These are phyloP conservation scores for Stagonosporopsis tanaceti DNA, from an alignment of 2,329 filamentous ascomycete species.

Conservation along the genomic window DNA sequence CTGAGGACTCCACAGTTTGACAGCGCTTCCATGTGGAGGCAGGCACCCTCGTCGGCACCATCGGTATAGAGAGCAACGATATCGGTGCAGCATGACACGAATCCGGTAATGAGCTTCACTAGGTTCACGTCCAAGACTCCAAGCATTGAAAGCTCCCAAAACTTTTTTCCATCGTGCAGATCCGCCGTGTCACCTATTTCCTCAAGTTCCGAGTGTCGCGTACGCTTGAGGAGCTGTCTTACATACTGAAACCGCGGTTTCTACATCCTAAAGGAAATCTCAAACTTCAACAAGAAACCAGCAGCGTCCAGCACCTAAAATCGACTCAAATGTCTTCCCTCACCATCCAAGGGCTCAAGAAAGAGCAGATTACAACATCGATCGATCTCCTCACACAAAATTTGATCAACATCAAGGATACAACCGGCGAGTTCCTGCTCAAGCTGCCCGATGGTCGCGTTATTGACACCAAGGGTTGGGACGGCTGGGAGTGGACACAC, in stretches of 20 bases:
- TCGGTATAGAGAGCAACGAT: conserved; percentile 30
- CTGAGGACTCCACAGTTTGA: conserved; percentile 28
- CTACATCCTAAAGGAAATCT: background rate
- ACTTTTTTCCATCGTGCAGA: conserved; percentile 18
- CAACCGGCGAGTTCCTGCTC: conserved; percentile 76
- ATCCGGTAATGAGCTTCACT: conserved; percentile 20
- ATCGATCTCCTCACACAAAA: conserved; percentile 75
- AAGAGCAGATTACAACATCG: conserved; percentile 58
- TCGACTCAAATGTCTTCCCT: conserved; percentile 50
- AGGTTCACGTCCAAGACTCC: background rate
- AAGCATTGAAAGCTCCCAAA: conserved; percentile 23
- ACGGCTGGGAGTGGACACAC: conserved; percentile 85
- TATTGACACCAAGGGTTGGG: conserved; percentile 86
- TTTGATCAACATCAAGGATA: conserved; percentile 79
- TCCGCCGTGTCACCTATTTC: conserved; percentile 8
- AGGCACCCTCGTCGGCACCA: conserved; percentile 14
- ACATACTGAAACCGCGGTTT: background rate
- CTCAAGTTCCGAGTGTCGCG: background rate
- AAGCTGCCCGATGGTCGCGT: conserved; percentile 74
- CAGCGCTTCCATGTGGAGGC: conserved; percentile 30
- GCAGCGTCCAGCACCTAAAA: background rate
- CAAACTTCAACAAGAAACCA: background rate
- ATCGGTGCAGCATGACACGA: conserved; percentile 36
- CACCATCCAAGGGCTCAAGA: conserved; percentile 51
- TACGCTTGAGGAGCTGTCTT: background rate